phyloP scores from a whole-genome alignment of 1,284 basidiomycete genomes.

The Sutorius eximius region DNA sequence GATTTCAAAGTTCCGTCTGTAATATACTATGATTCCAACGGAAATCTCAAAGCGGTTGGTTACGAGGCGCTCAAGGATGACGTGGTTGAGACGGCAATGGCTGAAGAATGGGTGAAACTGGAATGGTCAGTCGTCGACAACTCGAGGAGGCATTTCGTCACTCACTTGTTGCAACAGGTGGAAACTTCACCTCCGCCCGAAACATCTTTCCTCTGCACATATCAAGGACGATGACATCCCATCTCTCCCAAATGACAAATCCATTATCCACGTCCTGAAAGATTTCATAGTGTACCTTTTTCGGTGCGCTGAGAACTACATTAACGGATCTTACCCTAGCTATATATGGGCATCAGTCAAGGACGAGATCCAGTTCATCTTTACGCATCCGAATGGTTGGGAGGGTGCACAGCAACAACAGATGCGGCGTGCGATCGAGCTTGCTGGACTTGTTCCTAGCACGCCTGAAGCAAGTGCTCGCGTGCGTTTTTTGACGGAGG shows the following conservation, averaged over 20 bases:
- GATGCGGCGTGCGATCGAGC: slow-evolving; percentile 33
- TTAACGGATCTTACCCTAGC: slow-evolving; percentile 45
- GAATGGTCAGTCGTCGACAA: not conserved
- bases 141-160: not conserved
- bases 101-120: not conserved
- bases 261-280: slow-evolving; percentile 42
- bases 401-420: slow-evolving; percentile 35
- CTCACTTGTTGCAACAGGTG: not conserved
- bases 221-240: slow-evolving; percentile 29
- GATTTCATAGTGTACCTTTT: slow-evolving; percentile 51
- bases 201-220: not conserved
- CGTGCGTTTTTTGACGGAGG: slow-evolving; percentile 45
- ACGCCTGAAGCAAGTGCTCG: slow-evolving; percentile 17
- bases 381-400: slow-evolving; percentile 41
- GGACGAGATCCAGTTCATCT: slow-evolving; percentile 30
- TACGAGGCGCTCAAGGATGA: not conserved
- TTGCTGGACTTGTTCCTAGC: slow-evolving; percentile 26
- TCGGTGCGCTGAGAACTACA: slow-evolving; percentile 41
- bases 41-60: not conserved
- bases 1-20: not conserved
- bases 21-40: not conserved
- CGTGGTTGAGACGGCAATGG: not conserved
- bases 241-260: slow-evolving; percentile 44
- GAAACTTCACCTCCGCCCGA: not conserved
- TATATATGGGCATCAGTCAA: slow-evolving; percentile 31